Evolutionary conservation across 179 eudicot species (phyloP), one percentile per base, ranked within the genome.

Genomic region (Beta corolliflora): DNA sequence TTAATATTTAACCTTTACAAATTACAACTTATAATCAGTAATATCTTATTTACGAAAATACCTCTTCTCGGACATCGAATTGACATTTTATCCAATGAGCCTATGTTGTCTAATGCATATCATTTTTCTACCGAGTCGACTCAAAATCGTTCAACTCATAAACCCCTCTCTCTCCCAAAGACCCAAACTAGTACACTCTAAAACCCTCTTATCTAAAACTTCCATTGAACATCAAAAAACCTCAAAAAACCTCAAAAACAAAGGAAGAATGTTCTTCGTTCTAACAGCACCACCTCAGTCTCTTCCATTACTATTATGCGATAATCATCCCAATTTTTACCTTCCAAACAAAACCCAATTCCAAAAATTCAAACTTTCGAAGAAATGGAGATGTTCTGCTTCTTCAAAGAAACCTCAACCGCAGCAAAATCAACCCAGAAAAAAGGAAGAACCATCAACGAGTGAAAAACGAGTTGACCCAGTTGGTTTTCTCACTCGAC

Each of bases 401-500:
- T 81, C 83, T 71, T 53, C 85, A 71, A 79, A 85, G 75, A 84
- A 83, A 69, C 80, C 91, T 77, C 84, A 52, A 16, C 25, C 71
- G 15, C 88, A 81, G 29, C 76, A 81, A 77, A 79, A 85, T 65
- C 78, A 79, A 71, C 79, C 82, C 76, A 85, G 76, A 21, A 82
- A 76, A 7, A 73, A 36, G 10, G 76, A 76, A 31, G 81, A 80
- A 16, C 52, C 84, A 18, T 80, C 84, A 77, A 25, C 71, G 64
- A 80, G 23, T 50, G 88, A 89, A 16, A 91, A 90, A 81, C 92
- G 92, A 70, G 83, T 89, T 46, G 97, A 95, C 90, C 99, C 99
- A 29, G 94, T 88, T 90, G 99, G 98, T 0, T 92, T 96, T 64
- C 90, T 96, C 48, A 78, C 88, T 56, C 93, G 90, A 77, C 86